phyloP scores from a whole-genome alignment of 139 green algal species.

The Chlorella sp. region DNA sequence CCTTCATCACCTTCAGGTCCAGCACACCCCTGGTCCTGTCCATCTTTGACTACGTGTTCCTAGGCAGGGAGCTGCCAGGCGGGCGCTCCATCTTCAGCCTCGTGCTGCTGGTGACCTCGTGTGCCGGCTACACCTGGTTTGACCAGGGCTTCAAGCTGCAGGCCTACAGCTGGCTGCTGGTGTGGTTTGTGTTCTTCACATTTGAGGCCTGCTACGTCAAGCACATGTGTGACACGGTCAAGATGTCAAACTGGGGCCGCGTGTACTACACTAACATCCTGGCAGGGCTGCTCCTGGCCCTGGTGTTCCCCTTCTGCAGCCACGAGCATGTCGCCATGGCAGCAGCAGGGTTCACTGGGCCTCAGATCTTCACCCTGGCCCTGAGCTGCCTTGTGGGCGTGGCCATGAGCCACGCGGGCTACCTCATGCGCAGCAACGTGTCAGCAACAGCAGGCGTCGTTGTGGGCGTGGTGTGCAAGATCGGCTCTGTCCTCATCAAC shows the following conservation, averaged over 20 bases:
- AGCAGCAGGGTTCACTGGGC: too few species aligned
- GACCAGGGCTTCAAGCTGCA: constrained; percentile 28
- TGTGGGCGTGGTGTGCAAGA: constrained; percentile 83
- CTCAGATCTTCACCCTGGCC: constrained; percentile 35
- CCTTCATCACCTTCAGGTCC: constrained; percentile 79
- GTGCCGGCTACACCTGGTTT: constrained; percentile 26
- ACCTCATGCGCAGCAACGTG: constrained; percentile 49
- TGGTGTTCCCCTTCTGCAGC: constrained; percentile 13
- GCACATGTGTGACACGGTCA: constrained; percentile 62
- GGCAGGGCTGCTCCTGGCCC: constrained; percentile 19
- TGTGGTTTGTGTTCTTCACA: constrained; percentile 35
- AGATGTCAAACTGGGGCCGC: constrained; percentile 67
- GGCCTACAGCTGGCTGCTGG: constrained; percentile 32
- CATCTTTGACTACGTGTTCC: constrained; percentile 64
- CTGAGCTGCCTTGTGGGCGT: constrained; percentile 67
- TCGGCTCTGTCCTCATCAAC: constrained; percentile 36
- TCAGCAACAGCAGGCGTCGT: constrained; percentile 74
- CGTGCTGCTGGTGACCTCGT: constrained; percentile 22
- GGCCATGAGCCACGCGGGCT: constrained; percentile 45
- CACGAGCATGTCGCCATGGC: background rate
- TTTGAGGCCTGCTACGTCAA: constrained; percentile 73
- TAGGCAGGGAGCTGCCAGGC: constrained; percentile 52
- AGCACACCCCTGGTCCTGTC: constrained; percentile 37
- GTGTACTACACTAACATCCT: constrained; percentile 67
- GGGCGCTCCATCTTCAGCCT: constrained; percentile 18